Base-by-base conservation (phyloP, 1,139 yeast genomes). In the Diutina sp. region DNA sequence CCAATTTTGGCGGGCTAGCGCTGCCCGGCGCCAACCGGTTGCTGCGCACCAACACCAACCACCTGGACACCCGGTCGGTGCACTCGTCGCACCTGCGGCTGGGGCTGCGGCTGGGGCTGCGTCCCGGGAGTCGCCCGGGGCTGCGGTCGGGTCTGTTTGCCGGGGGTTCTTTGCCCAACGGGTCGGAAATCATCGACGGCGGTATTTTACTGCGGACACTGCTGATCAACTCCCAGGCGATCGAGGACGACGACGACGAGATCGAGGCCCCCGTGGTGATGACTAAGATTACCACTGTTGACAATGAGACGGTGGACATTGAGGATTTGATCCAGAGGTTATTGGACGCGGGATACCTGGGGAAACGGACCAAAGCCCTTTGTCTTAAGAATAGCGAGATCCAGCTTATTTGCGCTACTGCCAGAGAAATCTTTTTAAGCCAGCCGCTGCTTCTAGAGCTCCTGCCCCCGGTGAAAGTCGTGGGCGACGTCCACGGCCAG, bases 401-500 rank as follows among this genome's bases (percentile, higher is more conserved):
- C 62, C 88, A 90, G 55, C 77, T 84, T 62, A 85, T 93, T 55
- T 93, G 99, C 70, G 80, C 89, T 30, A 82, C 83, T 50, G 95
- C 97, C 2, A 77, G 97, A 59, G 97, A 93, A 66, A 85, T 93
- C 28, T 87, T 93, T 63, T 72, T 93, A 59, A 80, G 87, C 46
- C 98, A 93, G 68, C 99, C 99, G 4, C 80, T 96, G 6, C 72
- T 93, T 58, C 74, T 93, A 57, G 98, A 93, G 68, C 75, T 93
- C 60, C 83, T 90, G 18, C 96, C 98, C 0, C 98, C 99, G 0
- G 99, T 93, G 18, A 93, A 93, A 70, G 91, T 93, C 48, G 98
- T 91, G 6, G 99, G 98, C 53, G 99, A 93, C 68, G 96, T 93
- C 46, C 99, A 93, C 70, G 98, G 99, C 21, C 99, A 93, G 69